Evolutionary conservation across 2,329 filamentous ascomycete genomes (phyloP).

Genomic region (Pseudogymnoascus destructans): DNA sequence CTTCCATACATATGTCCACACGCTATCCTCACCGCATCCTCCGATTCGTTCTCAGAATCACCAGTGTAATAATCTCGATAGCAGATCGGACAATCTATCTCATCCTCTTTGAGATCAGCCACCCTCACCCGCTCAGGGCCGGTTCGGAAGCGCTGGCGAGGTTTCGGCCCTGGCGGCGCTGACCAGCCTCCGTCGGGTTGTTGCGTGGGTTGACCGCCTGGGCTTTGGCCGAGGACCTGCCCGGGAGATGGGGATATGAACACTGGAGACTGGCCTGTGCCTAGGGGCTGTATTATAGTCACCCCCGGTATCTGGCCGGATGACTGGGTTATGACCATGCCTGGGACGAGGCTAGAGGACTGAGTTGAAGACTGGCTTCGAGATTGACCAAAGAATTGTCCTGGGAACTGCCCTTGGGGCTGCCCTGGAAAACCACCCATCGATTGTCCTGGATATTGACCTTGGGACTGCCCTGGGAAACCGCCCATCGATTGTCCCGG

Average conservation of each 20-base stretch:
- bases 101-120: not conserved
- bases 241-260: not conserved
- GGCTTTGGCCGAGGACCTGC: not conserved
- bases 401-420: not conserved
- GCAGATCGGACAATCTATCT: conserved; percentile 6
- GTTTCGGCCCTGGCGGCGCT: not conserved
- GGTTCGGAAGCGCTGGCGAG: not conserved
- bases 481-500: not conserved
- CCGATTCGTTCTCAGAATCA: not conserved
- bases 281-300: not conserved
- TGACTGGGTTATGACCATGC: not conserved
- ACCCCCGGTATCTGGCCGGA: not conserved
- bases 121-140: not conserved
- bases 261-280: not conserved
- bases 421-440: not conserved
- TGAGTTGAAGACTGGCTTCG: not conserved
- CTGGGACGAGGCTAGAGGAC: not conserved
- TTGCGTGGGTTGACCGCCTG: not conserved
- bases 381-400: not conserved
- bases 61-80: conserved; percentile 1
- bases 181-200: not conserved
- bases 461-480: not conserved
- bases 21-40: not conserved
- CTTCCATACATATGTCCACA: conserved; percentile 2
- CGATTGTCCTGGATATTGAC: not conserved